These are phyloP conservation scores for Myriosclerotinia duriaeana DNA, from an alignment of 2,329 filamentous ascomycete genomes.

Conservation along the genomic window DNA sequence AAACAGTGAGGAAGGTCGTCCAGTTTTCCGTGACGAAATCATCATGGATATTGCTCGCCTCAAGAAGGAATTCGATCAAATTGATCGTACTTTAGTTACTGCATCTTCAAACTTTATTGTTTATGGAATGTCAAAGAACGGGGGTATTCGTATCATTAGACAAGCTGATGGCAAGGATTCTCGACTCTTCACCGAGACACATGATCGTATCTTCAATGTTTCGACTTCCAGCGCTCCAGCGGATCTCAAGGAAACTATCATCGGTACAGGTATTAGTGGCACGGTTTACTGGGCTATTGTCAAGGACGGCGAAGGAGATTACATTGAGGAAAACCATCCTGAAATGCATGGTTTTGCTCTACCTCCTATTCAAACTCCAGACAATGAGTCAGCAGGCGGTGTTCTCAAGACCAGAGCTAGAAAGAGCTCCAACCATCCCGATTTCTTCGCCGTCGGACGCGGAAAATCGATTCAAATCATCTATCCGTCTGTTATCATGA, in stretches of 20 bases:
- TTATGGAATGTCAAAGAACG: constrained; percentile 90
- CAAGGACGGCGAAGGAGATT: constrained; percentile 72
- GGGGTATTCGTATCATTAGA: constrained; percentile 87
- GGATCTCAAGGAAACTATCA: constrained; percentile 72
- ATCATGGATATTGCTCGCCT: constrained; percentile 91
- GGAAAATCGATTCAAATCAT: constrained; percentile 96
- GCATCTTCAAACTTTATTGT: constrained; percentile 89
- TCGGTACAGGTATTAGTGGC: constrained; percentile 91
- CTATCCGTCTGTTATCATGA: constrained; percentile 63
- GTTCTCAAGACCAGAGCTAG: constrained; percentile 94
- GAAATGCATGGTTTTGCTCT: constrained; percentile 87
- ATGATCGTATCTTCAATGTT: constrained; percentile 94
- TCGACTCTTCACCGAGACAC: constrained; percentile 86
- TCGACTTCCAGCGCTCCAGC: constrained; percentile 70
- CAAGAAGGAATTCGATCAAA: constrained; percentile 97
- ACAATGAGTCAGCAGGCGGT: constrained; percentile 87
- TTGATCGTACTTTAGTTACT: constrained; percentile 88
- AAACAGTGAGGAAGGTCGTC: constrained; percentile 54
- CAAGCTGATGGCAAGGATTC: constrained; percentile 91
- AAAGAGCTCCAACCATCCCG: constrained; percentile 81
- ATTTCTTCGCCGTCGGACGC: constrained; percentile 92
- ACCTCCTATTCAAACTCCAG: constrained; percentile 79
- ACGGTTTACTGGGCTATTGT: constrained; percentile 95
- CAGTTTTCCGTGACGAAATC: constrained; percentile 71
- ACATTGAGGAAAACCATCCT: constrained; percentile 73